Base-by-base conservation (phyloP, 805 yeast species). In the Kregervanrija delftensis region DNA sequence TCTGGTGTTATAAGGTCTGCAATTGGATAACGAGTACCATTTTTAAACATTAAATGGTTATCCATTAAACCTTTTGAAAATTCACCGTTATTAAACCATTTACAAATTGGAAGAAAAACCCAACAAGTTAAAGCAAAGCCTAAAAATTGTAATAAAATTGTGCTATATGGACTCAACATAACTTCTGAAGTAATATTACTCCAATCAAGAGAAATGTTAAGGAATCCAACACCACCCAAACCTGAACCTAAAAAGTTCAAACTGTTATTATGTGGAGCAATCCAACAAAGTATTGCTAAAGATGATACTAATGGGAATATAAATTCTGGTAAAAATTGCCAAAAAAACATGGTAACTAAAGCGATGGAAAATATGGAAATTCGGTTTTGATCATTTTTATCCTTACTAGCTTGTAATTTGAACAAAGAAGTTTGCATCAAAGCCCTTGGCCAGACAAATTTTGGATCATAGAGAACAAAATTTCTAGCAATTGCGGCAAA, bases 141-240 rank as follows among this genome's bases (percentile, higher is more conserved):
- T 8, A 61, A 47, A 53, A 74, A 74, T 50, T 73, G 74, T 38
- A 74, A 63, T 13, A 68, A 69, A 43, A 71, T 75, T 13, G 76
- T 70, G 78, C 77, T 73, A 53, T 73, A 74, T 1, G 79, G 79
- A 40, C 66, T 50, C 11, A 74, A 51, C 77, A 74, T 69, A 37
- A 74, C 74, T 6, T 61, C 54, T 0, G 77, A 72, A 1, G 79
- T 71, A 42, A 74, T 72, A 49, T 74, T 74, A 43, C 77, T 71
- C 79, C 79, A 74, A 48, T 74, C 79, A 31, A 74, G 59, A 1
- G 77, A 61, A 17, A 74, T 57, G 48, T 74, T 74, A 44, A 74
- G 54, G 32, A 74, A 55, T 5, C 79, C 79, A 66, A 73, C 65
- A 1, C 79, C 79, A 2, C 78, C 79, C 41, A 74, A 52, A 0